A percentile compares a stretch with the other conserved stretches of the same genome.
These are phyloP conservation scores for Cardiosporidium cionae DNA, from an alignment of 169 alveolate species.

Conservation along the genomic window DNA sequence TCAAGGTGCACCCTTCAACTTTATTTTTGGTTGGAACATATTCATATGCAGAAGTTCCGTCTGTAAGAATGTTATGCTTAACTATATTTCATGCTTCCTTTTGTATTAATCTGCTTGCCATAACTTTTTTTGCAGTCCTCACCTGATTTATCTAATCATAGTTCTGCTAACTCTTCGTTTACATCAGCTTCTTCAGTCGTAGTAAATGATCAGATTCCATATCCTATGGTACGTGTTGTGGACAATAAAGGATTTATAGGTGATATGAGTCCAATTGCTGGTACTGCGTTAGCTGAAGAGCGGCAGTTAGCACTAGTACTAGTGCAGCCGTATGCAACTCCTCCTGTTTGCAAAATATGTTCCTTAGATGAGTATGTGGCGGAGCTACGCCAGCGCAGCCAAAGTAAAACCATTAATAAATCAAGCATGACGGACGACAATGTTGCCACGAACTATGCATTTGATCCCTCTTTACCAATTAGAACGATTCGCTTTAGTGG, in stretches of 20 bases:
- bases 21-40: too few relatives aligned
- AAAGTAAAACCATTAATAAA: neutral
- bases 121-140: too few relatives aligned
- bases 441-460: neutral
- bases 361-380: neutral
- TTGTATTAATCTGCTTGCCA: too few relatives aligned
- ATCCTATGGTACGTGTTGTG: neutral
- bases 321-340: neutral
- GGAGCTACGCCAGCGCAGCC: neutral
- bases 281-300: neutral
- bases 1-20: too few relatives aligned
- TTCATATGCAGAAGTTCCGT: too few relatives aligned
- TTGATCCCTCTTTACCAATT: conserved; percentile 7
- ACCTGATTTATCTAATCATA: too few relatives aligned
- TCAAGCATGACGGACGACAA: neutral
- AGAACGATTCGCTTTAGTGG: conserved; percentile 7
- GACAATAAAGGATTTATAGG: conserved; percentile 5
- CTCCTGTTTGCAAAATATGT: neutral
- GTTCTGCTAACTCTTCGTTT: too few relatives aligned
- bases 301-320: neutral
- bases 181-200: too few relatives aligned
- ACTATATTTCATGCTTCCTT: too few relatives aligned
- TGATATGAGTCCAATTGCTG: neutral
- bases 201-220: conserved; percentile 2
- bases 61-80: too few relatives aligned